Percentiles rank a stretch among this genome's conserved stretches.
phyloP scores from a whole-genome alignment of 2,329 filamentous ascomycete species.

The Cladosporium sp. region DNA sequence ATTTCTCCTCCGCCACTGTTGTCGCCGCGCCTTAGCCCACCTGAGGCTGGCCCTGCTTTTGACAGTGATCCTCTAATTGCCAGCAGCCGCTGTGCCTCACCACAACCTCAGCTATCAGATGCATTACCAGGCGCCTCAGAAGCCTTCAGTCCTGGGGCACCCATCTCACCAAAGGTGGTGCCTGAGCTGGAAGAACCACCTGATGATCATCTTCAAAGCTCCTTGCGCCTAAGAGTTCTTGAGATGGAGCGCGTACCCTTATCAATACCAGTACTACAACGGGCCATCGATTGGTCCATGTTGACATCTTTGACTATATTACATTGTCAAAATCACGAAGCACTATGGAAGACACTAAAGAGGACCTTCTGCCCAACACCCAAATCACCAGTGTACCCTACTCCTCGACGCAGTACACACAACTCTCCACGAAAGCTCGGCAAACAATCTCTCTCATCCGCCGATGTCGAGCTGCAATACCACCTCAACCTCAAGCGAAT shows the following conservation, averaged over 20 bases:
- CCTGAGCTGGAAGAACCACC: neutral
- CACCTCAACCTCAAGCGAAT: slow-evolving; percentile 69
- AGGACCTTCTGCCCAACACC: slow-evolving; percentile 44
- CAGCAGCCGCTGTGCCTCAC: slow-evolving; percentile 15
- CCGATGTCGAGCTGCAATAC: slow-evolving; percentile 37
- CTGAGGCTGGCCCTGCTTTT: slow-evolving; percentile 4
- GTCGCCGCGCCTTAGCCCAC: slow-evolving; percentile 3
- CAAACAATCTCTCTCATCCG: slow-evolving; percentile 14
- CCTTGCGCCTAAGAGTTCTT: slow-evolving; percentile 64
- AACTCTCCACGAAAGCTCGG: slow-evolving; percentile 26
- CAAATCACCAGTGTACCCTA: slow-evolving; percentile 35
- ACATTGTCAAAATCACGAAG: slow-evolving; percentile 67
- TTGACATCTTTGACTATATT: slow-evolving; percentile 71
- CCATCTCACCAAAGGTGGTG: neutral
- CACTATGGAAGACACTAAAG: slow-evolving; percentile 69
- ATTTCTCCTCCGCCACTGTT: neutral
- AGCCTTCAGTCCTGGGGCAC: slow-evolving; percentile 11
- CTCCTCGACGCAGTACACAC: slow-evolving; percentile 27
- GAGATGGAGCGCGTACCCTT: slow-evolving; percentile 72
- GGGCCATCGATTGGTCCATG: slow-evolving; percentile 69
- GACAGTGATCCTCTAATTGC: slow-evolving; percentile 19
- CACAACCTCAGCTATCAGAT: slow-evolving; percentile 4
- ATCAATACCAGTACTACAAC: slow-evolving; percentile 66
- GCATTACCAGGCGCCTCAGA: neutral
- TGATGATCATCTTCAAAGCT: slow-evolving; percentile 39